These are phyloP conservation scores for Corymbia maculata DNA, from an alignment of 345 rosid species.

Conservation along the genomic window DNA sequence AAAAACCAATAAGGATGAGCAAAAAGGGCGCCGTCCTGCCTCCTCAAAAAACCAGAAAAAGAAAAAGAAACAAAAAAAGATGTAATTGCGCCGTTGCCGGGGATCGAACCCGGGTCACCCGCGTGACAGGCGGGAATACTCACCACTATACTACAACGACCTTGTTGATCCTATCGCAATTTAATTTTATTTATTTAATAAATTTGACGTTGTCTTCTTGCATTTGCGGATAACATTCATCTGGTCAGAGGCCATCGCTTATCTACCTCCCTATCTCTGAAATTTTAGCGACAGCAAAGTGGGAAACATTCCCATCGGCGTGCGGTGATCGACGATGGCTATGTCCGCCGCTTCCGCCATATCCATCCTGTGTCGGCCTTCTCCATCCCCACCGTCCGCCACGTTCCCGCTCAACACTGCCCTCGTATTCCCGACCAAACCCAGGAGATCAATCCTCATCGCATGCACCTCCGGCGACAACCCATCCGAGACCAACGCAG, in stretches of 20 bases:
- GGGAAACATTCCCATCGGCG: background rate
- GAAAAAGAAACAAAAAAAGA: rapidly evolving
- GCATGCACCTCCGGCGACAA: background rate
- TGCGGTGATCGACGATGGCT: slow-evolving; percentile 11
- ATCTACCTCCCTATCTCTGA: background rate
- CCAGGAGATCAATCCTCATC: background rate
- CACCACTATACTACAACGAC: slow-evolving; percentile 95
- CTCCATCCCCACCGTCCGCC: background rate
- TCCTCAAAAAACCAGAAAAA: rapidly evolving
- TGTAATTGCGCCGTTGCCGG: slow-evolving; percentile 54
- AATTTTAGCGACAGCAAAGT: background rate
- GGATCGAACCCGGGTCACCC: slow-evolving; percentile 97
- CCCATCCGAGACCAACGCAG: background rate
- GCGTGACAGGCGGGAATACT: slow-evolving; percentile 97
- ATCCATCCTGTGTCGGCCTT: background rate
- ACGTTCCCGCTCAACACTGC: background rate
- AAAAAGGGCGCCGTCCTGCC: background rate
- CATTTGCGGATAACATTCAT: background rate
- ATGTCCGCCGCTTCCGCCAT: slow-evolving; percentile 9
- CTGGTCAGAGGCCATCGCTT: background rate
- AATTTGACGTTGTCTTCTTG: no score
- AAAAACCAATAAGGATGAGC: background rate
- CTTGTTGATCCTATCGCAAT: rapidly evolving
- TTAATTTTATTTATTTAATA: rapidly evolving
- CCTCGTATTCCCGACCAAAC: slow-evolving; percentile 1